These are phyloP conservation scores for Blumeria graminis DNA, from an alignment of 2,329 filamentous ascomycete genomes.

Conservation along the genomic window DNA sequence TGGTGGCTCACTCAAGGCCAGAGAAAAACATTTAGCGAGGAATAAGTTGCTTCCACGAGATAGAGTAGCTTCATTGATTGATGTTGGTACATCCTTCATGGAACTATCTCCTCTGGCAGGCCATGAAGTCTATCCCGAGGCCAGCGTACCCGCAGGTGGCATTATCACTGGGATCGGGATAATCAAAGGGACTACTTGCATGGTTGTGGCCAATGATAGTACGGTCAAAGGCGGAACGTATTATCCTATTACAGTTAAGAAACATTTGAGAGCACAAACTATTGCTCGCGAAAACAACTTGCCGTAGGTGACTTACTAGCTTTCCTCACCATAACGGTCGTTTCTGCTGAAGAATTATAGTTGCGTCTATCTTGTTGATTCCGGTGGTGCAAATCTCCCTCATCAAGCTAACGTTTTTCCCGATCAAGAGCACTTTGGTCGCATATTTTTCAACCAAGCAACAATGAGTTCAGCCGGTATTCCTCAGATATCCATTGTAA, in stretches of 20 bases:
- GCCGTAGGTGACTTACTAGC: slow-evolving; percentile 23
- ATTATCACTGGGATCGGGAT: slow-evolving; percentile 84
- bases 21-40: slow-evolving; percentile 64
- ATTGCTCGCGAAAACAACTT: slow-evolving; percentile 71
- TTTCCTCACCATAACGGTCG: not conserved
- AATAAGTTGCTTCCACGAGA: slow-evolving; percentile 92
- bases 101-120: slow-evolving; percentile 87
- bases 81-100: slow-evolving; percentile 72
- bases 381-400: slow-evolving; percentile 80
- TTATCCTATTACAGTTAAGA: slow-evolving; percentile 92
- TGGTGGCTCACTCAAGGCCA: slow-evolving; percentile 60
- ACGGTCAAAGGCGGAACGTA: slow-evolving; percentile 96
- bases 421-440: slow-evolving; percentile 75
- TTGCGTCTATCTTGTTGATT: slow-evolving; percentile 92
- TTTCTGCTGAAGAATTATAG: slow-evolving; percentile 15
- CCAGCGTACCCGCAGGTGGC: slow-evolving; percentile 69
- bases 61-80: slow-evolving; percentile 64
- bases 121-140: slow-evolving; percentile 62
- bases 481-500: slow-evolving; percentile 82
- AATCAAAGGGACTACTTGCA: slow-evolving; percentile 73
- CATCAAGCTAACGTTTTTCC: slow-evolving; percentile 93
- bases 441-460: slow-evolving; percentile 96
- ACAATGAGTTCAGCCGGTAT: slow-evolving; percentile 75
- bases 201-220: slow-evolving; percentile 88
- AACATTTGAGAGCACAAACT: slow-evolving; percentile 78